Base-by-base conservation (phyloP, 1,284 basidiomycete species). In the Sparassis latifolia region DNA sequence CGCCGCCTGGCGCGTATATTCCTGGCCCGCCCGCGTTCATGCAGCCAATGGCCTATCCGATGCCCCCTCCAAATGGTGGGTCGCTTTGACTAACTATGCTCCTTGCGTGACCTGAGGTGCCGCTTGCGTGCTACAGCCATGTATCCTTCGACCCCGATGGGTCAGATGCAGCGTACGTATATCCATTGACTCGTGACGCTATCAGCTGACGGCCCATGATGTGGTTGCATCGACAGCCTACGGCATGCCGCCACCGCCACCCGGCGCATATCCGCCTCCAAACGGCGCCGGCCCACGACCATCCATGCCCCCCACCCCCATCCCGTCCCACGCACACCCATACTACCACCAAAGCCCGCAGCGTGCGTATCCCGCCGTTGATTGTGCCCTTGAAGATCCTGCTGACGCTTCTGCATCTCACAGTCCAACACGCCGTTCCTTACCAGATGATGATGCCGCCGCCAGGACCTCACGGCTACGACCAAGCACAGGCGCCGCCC, bases 401-500 rank as follows among this genome's bases (percentile, higher is more conserved):
- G 12, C 35, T 37, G 35, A 37, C 35, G 35, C 12, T 37, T 37
- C 35, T 37, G 35, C 35, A 12, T 37, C 12, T 57, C 48, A 50
- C 65, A 90, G 89, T 91, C 65, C 82, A 82, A 68, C 89, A 90
- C 59, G 86, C 88, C 42, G 79, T 88, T 55, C 85, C 86, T 38
- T 91, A 90, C 66, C 84, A 78, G 12, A 87, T 88, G 84, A 90
- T 91, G 86, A 89, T 90, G 84, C 84, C 82, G 44, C 85, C 86
- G 51, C 86, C 84, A 45, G 74, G 69, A 43, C 84, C 81, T 44
- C 86, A 87, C 63, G 78, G 76, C 38, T 89, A 89, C 66, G 86
- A 89, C 45, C 78, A 76, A 54, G 79, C 77, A 30, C 82, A 79
- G 51, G 78, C 82, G 39, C 84, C 82, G 44, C 85, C 80, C 33